Evolutionary conservation across 1,284 basidiomycete species (phyloP).

Genomic region (Trametes hirsuta): DNA sequence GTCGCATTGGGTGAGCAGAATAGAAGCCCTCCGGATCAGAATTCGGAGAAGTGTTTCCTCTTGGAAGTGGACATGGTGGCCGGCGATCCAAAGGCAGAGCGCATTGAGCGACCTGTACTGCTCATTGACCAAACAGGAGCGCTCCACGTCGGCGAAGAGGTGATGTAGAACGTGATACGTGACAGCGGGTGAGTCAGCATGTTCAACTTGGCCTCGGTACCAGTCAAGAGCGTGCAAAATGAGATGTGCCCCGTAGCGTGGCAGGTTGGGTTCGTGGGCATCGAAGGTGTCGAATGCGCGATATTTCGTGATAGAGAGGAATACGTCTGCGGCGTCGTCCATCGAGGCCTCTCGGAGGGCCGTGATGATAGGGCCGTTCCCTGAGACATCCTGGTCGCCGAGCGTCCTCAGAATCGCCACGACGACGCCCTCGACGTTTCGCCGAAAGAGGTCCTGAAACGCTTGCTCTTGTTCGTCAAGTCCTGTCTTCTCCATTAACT

Average conservation of each 20-base stretch:
- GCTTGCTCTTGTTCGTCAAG: conserved; percentile 36
- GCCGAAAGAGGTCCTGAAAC: conserved; percentile 44
- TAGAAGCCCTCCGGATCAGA: conserved; percentile 69
- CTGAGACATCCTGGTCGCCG: conserved; percentile 58
- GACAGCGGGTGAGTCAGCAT: conserved; percentile 49
- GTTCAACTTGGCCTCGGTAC: conserved; percentile 47
- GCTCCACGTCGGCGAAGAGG: conserved; percentile 70
- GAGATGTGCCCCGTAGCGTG: conserved; percentile 50
- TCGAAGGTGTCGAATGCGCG: conserved; percentile 51
- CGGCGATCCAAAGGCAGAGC: conserved; percentile 73
- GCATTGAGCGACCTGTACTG: conserved; percentile 80
- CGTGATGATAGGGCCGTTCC: conserved; percentile 48
- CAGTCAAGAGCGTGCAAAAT: conserved; percentile 64
- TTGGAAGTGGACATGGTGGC: conserved; percentile 56
- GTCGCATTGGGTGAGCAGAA: conserved; percentile 71
- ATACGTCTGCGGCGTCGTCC: conserved; percentile 41
- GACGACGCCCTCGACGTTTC: conserved; percentile 58
- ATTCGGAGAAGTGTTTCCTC: conserved; percentile 64
- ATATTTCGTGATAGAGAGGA: conserved; percentile 53
- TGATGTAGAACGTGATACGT: conserved; percentile 80
- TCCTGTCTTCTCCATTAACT: conserved; percentile 39
- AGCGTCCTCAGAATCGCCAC: conserved; percentile 61
- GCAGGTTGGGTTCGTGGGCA: conserved; percentile 65
- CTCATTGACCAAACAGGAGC: conserved; percentile 83
- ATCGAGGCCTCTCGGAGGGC: conserved; percentile 44